Evolutionary conservation across 2,329 filamentous ascomycete species (phyloP), one percentile per base, ranked within the genome.

Genomic region (Fusarium albosuccineum): DNA sequence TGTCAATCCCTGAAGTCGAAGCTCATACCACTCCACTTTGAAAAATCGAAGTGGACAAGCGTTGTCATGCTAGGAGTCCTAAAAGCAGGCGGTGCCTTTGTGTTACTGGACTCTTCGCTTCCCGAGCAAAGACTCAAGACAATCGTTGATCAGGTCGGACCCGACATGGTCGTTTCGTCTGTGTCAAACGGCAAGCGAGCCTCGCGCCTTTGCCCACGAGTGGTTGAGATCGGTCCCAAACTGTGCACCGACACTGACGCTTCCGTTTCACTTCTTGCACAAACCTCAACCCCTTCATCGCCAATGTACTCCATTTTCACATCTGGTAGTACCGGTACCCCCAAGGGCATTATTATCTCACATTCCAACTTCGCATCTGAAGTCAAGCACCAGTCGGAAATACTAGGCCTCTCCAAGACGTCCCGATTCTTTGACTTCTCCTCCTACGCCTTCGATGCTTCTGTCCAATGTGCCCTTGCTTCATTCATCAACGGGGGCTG

Each of bases 401-500:
- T 52, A 2, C 49, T 52, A 5, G 49, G 49, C 11, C 30, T 52
- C 49, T 10, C 30, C 2, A 41, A 41, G 11, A 26, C 40, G 10
- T 41, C 49, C 2, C 36, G 49, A 5, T n/a, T 52, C 11, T 52
- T 52, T 8, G 49, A 40, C 36, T 52, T 52, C 41, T 22, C 49
- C 6, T 52, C 49, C 10, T 40, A 52, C 11, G 14, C 49, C 6
- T 52, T 52, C 29, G 49, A 52, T 8, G 34, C 34, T 4, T 22
- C 49, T 3, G 22, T 52, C 7, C 49, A 52, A 11, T 33, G 30
- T 8, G n/a, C 33, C 11, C 41, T 52, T 22, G 57, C 60, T 5
- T 89, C 76, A 0, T 85, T 67, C 26, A 41, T 69, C 39, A 84
- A 82, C 52, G 85, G 78, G n/a, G 64, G 53, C 9, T 64, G 60